These are phyloP conservation scores for Colletotrichum filicis DNA, from an alignment of 2,329 filamentous ascomycete species.

Conservation along the genomic window DNA sequence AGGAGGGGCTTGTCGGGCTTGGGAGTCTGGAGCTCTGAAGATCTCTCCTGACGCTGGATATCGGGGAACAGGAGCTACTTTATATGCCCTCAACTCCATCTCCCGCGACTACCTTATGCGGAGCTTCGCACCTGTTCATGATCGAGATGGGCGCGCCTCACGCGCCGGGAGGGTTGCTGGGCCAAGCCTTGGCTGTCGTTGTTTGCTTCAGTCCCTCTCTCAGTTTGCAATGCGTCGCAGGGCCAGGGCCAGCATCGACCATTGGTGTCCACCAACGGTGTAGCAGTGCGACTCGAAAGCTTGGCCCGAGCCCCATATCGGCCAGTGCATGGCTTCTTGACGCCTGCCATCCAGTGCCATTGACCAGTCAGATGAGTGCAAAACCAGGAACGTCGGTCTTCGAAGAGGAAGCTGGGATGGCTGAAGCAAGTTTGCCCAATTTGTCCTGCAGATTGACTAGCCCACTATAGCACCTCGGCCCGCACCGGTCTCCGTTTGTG, in stretches of 20 bases:
- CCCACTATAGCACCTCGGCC: constrained; percentile 29
- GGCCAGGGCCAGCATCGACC: not conserved
- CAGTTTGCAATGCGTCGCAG: constrained; percentile 14
- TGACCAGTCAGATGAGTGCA: not conserved
- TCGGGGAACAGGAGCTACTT: not conserved
- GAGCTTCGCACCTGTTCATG: not conserved
- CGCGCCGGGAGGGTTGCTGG: not conserved
- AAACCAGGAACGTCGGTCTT: not conserved
- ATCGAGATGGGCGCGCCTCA: not conserved
- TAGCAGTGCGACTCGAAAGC: not conserved
- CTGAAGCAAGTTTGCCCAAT: constrained; percentile 9
- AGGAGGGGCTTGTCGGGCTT: constrained; percentile 2
- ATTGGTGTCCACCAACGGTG: not conserved
- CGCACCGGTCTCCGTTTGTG: constrained; percentile 4
- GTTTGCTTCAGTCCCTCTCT: constrained; percentile 5
- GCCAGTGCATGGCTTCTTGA: constrained; percentile 9
- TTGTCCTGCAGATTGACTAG: constrained; percentile 11
- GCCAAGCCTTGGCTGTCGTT: constrained; percentile 17
- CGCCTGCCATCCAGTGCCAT: constrained; percentile 3
- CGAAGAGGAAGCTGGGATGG: constrained; percentile 9
- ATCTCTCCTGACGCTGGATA: not conserved
- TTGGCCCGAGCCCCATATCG: constrained; percentile 4
- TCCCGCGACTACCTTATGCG: not conserved
- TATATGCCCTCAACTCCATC: constrained; percentile 2
- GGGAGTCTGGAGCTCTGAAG: constrained; percentile 22